These are phyloP conservation scores for Penicillium macrosclerotiorum DNA, from an alignment of 495 filamentous ascomycete genomes.

Conservation along the genomic window DNA sequence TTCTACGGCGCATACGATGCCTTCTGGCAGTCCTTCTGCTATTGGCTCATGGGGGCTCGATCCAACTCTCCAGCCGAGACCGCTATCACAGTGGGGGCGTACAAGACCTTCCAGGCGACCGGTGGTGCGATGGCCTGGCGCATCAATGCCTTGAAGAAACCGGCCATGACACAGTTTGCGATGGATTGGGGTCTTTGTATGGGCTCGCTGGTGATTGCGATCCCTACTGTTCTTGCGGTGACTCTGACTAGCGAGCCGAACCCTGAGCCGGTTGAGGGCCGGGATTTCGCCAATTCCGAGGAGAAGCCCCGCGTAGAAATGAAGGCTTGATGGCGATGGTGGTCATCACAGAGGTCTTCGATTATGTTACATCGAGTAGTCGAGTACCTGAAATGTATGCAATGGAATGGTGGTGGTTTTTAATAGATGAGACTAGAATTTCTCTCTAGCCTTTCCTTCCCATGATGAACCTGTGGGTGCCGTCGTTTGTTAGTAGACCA, in stretches of 20 bases:
- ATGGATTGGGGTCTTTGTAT: conserved; percentile 67
- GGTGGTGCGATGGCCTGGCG: conserved; percentile 84
- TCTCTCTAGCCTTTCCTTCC: no score
- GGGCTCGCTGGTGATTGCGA: conserved; percentile 63
- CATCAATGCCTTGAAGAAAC: conserved; percentile 60
- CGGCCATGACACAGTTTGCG: conserved; percentile 56
- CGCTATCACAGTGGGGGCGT: conserved; percentile 86
- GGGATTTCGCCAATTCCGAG: background rate
- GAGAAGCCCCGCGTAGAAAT: conserved; percentile 7
- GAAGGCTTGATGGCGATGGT: background rate
- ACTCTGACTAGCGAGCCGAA: conserved; percentile 26
- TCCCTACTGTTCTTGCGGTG: conserved; percentile 59
- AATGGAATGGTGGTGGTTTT: no score
- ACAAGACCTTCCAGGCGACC: conserved; percentile 88
- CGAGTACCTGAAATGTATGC: background rate
- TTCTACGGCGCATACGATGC: conserved; percentile 55
- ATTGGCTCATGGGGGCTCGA: conserved; percentile 83
- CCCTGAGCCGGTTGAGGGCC: background rate
- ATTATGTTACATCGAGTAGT: background rate
- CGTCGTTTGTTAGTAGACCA: conserved; percentile 6
- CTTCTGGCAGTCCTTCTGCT: conserved; percentile 72
- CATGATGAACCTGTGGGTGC: background rate
- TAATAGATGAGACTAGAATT: no score
- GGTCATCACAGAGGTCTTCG: background rate
- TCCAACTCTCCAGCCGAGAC: conserved; percentile 83